phyloP scores from a whole-genome alignment of 192 early-diverging fungal species.

The Coemansia sp. region DNA sequence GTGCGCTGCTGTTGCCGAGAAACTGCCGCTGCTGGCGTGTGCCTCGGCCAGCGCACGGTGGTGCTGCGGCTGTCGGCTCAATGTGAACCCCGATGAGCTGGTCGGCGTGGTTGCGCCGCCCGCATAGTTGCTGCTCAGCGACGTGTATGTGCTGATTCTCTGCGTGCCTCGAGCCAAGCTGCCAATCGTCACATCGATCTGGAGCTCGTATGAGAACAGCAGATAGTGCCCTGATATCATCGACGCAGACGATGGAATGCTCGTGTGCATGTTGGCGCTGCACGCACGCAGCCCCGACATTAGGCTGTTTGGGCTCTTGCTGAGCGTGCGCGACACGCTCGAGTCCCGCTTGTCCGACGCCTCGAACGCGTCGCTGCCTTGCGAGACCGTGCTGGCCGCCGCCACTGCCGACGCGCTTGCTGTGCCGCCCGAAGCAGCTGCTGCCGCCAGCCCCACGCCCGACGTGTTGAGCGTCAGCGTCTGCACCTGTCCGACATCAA shows the following conservation, averaged over 20 bases:
- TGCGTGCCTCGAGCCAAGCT: conserved; percentile 38
- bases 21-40: conserved; percentile 13
- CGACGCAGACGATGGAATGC: conserved; percentile 29
- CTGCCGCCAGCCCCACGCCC: conserved; percentile 37
- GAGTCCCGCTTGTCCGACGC: conserved; percentile 17
- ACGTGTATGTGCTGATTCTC: conserved; percentile 32
- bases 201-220: conserved; percentile 51
- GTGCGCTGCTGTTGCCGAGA: conserved; percentile 32
- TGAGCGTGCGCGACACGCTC: conserved; percentile 15
- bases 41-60: conserved; percentile 17
- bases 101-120: conserved; percentile 15
- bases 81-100: conserved; percentile 10
- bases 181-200: conserved; percentile 38
- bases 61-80: conserved; percentile 1
- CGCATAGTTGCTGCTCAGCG: conserved; percentile 14
- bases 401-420: neutral
- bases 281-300: conserved; percentile 30
- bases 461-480: conserved; percentile 31
- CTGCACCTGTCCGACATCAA: conserved; percentile 28
- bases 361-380: conserved; percentile 12
- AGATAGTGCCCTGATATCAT: conserved; percentile 41
- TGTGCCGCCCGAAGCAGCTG: conserved; percentile 16
- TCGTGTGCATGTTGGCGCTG: conserved; percentile 47
- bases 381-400: conserved; percentile 5
- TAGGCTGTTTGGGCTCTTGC: conserved; percentile 24